phyloP scores from a whole-genome alignment of 2,329 filamentous ascomycete species.

The Dothiorella sarmentorum region DNA sequence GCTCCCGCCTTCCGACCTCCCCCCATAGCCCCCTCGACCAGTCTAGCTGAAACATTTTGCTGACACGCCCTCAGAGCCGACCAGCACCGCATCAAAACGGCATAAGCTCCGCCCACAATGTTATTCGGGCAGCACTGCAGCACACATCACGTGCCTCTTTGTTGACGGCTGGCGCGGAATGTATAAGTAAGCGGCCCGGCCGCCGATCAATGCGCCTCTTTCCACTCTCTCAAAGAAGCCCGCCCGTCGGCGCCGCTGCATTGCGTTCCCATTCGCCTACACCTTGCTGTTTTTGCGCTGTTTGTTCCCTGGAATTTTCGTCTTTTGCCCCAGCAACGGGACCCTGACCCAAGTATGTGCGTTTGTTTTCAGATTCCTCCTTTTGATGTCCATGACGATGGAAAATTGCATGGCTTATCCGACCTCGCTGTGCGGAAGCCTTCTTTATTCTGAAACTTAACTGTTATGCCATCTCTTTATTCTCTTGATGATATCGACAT shows the following conservation, averaged over 20 bases:
- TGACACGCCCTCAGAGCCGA: neutral
- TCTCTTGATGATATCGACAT: neutral
- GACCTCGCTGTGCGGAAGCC: constrained; percentile 11
- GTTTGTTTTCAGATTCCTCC: neutral
- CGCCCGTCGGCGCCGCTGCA: neutral
- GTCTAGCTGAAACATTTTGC: constrained; percentile 8
- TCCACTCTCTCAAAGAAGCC: neutral
- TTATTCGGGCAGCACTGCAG: constrained; percentile 8
- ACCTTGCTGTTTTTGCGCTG: constrained; percentile 6
- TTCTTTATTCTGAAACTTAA: neutral
- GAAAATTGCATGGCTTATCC: constrained; percentile 11
- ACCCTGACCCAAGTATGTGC: neutral
- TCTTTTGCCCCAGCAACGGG: neutral
- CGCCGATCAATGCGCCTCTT: constrained; percentile 10
- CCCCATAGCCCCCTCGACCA: neutral
- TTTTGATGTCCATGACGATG: neutral
- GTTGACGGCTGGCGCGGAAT: neutral
- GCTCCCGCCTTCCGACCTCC: neutral
- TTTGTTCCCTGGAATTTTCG: neutral
- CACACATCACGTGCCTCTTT: neutral
- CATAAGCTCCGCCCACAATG: neutral
- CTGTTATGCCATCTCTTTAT: neutral
- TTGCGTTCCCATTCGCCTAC: constrained; percentile 3
- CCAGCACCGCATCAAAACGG: neutral
- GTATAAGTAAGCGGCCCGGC: constrained; percentile 11